Percentiles rank a stretch among this genome's conserved stretches.
phyloP scores from a whole-genome alignment of 306 rosid species.

The Acacia melanoxylon region DNA sequence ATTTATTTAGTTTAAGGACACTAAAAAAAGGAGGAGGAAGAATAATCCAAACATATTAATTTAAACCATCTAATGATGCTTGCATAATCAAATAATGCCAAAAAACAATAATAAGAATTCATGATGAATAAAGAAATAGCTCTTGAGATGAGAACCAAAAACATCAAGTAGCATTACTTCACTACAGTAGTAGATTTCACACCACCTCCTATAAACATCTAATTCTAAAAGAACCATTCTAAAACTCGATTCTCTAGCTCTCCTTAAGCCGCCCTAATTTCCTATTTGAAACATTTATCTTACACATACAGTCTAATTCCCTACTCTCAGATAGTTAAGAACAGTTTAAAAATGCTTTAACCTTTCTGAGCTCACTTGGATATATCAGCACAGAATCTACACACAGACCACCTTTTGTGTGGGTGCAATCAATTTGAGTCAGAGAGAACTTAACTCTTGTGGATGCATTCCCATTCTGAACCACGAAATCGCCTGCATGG shows the following conservation, averaged over 20 bases:
- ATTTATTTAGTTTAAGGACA: neutral
- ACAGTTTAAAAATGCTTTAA: constrained; percentile 52
- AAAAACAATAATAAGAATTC: neutral
- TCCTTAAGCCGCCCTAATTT: constrained; percentile 32
- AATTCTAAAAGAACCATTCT: constrained; percentile 38
- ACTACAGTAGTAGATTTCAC: neutral
- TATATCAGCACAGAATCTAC: constrained; percentile 73
- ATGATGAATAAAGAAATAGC: neutral
- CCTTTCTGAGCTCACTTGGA: constrained; percentile 65
- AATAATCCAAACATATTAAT: neutral
- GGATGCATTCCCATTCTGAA: constrained; percentile 52
- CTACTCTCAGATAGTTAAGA: constrained; percentile 36
- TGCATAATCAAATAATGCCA: neutral
- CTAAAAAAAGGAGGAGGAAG: neutral
- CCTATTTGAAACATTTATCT: constrained; percentile 29
- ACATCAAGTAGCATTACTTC: neutral
- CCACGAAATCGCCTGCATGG: constrained; percentile 81
- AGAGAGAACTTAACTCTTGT: constrained; percentile 77
- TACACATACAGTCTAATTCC: constrained; percentile 21
- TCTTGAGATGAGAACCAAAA: neutral
- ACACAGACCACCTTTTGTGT: constrained; percentile 95
- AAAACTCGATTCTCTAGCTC: constrained; percentile 46
- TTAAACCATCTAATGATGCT: neutral
- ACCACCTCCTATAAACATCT: constrained; percentile 29
- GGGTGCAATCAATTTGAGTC: constrained; percentile 99